phyloP scores from a whole-genome alignment of 192 early-diverging fungal species.

The Coemansia biformis region DNA sequence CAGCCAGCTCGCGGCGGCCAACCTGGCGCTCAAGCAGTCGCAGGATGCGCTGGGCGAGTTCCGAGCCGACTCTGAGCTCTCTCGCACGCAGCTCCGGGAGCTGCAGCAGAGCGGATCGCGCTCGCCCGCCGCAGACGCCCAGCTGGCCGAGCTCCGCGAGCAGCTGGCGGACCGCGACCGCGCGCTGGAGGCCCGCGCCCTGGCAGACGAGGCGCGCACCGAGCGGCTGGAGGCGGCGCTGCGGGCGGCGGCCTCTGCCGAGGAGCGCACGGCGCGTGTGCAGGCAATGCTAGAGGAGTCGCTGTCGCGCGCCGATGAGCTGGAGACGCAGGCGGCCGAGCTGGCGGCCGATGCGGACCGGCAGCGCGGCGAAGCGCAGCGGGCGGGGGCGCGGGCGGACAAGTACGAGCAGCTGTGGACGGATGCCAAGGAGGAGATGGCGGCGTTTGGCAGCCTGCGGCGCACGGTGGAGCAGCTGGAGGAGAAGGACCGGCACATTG shows the following conservation, averaged over 20 bases:
- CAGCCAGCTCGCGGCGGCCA: constrained; percentile 42
- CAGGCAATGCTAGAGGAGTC: constrained; percentile 36
- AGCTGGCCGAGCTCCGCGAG: constrained; percentile 10
- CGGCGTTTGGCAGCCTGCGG: constrained; percentile 25
- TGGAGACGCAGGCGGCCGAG: constrained; percentile 9
- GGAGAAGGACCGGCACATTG: constrained; percentile 38
- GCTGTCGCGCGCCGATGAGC: constrained; percentile 16
- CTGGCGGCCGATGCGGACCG: constrained; percentile 15
- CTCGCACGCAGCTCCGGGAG: constrained; percentile 30
- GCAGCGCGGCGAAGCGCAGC: constrained; percentile 23
- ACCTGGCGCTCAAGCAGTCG: constrained; percentile 38
- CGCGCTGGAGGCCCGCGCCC: constrained; percentile 8
- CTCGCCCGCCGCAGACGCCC: constrained; percentile 6
- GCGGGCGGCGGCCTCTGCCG: constrained; percentile 24
- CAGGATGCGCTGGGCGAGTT: constrained; percentile 36
- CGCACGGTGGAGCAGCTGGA: constrained; percentile 30
- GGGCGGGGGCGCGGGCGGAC: constrained; percentile 13
- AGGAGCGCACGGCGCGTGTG: constrained; percentile 40
- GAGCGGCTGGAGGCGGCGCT: constrained; percentile 29
- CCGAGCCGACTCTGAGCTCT: constrained; percentile 31
- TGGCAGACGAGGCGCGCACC: constrained; percentile 7
- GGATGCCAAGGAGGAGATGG: constrained; percentile 32
- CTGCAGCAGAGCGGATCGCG: constrained; percentile 11
- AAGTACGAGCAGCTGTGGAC: constrained; percentile 45
- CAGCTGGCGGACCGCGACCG: constrained; percentile 19